Evolutionary conservation across 1,284 basidiomycete species (phyloP).

Genomic region (Cutaneotrichosporon curvatum): DNA sequence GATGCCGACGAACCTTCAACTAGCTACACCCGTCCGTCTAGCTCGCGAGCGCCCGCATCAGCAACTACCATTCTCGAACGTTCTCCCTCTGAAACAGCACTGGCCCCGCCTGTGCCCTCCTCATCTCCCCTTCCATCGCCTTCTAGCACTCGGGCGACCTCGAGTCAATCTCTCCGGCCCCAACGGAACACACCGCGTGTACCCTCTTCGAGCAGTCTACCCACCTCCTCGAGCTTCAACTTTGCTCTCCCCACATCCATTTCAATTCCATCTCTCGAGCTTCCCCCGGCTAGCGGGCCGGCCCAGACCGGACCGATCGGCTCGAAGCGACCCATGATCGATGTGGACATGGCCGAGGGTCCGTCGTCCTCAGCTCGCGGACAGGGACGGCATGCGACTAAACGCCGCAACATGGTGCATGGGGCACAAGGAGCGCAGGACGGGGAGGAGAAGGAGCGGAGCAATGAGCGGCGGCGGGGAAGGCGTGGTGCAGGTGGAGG

Average conservation of each 20-base stretch:
- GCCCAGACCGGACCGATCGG: conserved; percentile 12
- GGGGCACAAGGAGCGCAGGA: neutral
- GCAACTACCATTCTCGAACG: conserved; percentile 7
- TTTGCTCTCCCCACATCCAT: conserved; percentile 10
- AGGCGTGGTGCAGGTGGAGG: neutral
- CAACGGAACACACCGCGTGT: neutral
- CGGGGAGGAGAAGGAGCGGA: neutral
- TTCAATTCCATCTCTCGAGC: conserved; percentile 4
- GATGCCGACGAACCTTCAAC: conserved; percentile 6
- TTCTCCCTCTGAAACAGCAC: neutral
- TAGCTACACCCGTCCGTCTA: neutral
- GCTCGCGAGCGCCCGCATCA: neutral
- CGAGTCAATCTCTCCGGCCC: neutral
- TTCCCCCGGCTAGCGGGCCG: conserved; percentile 6
- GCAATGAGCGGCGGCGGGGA: too few relatives aligned
- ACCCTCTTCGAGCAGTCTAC: conserved; percentile 1
- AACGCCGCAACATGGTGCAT: conserved; percentile 7
- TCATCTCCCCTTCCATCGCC: conserved; percentile 10
- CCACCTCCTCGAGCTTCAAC: conserved; percentile 10
- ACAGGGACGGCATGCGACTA: conserved; percentile 5
- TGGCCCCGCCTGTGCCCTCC: neutral
- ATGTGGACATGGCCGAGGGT: conserved; percentile 13
- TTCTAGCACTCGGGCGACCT: neutral
- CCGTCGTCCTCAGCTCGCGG: conserved; percentile 8
- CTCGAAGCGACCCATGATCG: conserved; percentile 15